Conservation (phyloP, 225 moss, liverwort and hornwort species). For the Marchantia polymorpha region DNA sequence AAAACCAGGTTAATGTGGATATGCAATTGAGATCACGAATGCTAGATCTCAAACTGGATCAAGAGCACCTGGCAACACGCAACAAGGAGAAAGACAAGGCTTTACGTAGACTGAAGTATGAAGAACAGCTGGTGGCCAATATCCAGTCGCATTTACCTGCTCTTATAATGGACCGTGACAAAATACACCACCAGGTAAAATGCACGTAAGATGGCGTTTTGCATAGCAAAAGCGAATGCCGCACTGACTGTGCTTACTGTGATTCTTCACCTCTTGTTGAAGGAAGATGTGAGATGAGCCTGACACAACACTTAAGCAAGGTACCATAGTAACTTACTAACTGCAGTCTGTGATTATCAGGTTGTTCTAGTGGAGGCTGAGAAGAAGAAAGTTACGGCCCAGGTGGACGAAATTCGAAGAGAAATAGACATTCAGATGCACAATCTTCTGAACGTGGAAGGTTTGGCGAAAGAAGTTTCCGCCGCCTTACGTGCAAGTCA, state of each 20-base stretch:
- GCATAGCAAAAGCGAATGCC: not conserved
- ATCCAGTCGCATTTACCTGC: conserved; percentile 55
- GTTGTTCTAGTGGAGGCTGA: conserved; percentile 48
- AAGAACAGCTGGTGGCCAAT: conserved; percentile 50
- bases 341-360: conserved; percentile 29
- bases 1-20: conserved; percentile 69
- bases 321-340: not conserved
- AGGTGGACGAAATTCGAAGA: conserved; percentile 46
- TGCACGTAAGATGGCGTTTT: not conserved
- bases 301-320: not conserved
- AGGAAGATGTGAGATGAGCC: not conserved
- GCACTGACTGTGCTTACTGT: not conserved
- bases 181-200: conserved; percentile 50
- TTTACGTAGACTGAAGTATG: conserved; percentile 47
- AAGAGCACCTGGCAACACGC: conserved; percentile 57
- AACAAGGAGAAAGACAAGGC: conserved; percentile 64
- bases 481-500: conserved; percentile 38
- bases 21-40: conserved; percentile 75
- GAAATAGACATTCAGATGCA: conserved; percentile 68
- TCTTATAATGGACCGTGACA: conserved; percentile 51
- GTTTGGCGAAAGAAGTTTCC: conserved; percentile 58
- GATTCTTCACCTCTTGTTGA: not conserved
- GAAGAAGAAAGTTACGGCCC: conserved; percentile 45
- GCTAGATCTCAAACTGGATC: conserved; percentile 62
- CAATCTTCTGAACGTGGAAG: conserved; percentile 61